A percentile compares a stretch with the other conserved stretches of the same genome.
phyloP scores from a whole-genome alignment of 2,329 filamentous ascomycete genomes.

The Penicillium sp. region DNA sequence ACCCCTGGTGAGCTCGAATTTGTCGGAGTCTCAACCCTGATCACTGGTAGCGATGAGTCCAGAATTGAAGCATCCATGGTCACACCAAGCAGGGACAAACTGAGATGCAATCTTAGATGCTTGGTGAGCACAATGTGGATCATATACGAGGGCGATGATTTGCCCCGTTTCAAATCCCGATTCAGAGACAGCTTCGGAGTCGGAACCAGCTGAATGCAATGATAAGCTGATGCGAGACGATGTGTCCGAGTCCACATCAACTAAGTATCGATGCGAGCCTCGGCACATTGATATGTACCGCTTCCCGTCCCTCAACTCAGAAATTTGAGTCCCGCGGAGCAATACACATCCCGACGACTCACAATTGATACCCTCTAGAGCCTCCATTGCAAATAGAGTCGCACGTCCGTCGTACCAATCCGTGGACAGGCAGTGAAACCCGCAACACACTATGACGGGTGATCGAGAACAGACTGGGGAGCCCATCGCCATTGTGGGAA shows the following conservation, averaged over 20 bases:
- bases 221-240: slow-evolving; percentile 7
- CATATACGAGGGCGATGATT: slow-evolving; percentile 10
- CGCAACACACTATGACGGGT: slow-evolving; percentile 15
- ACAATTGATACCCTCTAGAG: slow-evolving; percentile 7
- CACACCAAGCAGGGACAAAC: slow-evolving; percentile 2
- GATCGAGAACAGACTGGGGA: slow-evolving; percentile 13
- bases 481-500: slow-evolving; percentile 32
- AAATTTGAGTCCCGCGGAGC: slow-evolving; percentile 3
- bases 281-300: slow-evolving; percentile 14
- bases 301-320: slow-evolving; percentile 1
- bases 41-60: background rate
- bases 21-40: background rate
- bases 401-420: slow-evolving; percentile 6
- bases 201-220: slow-evolving; percentile 11
- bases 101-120: background rate
- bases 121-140: background rate
- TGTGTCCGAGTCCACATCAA: slow-evolving; percentile 1
- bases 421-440: slow-evolving; percentile 6
- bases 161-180: slow-evolving; percentile 3
- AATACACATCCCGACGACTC: slow-evolving; percentile 1
- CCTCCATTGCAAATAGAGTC: slow-evolving; percentile 4
- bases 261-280: background rate
- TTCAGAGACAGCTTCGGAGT: slow-evolving; percentile 10
- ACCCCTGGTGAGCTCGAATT: background rate
- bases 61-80: too few species aligned